Conservation (phyloP, 768 basidiomycete species). For the Boletellus ananas region DNA sequence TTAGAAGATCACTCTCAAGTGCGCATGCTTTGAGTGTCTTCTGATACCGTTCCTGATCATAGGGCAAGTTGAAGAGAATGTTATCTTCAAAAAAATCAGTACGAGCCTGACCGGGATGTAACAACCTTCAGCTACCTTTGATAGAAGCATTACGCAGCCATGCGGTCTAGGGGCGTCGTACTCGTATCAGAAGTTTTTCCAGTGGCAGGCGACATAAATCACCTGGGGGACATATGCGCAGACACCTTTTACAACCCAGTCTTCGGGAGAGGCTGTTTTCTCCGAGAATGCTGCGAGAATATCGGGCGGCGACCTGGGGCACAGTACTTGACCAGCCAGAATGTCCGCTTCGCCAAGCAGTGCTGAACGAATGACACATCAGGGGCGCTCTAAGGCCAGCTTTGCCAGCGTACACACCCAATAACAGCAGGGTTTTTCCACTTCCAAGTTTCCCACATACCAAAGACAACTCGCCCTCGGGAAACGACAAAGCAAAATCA, state of each 20-base stretch:
- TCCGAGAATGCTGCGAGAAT: slow-evolving; percentile 59
- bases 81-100: slow-evolving; percentile 42
- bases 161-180: slow-evolving; percentile 37
- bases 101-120: slow-evolving; percentile 36
- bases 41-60: slow-evolving; percentile 67
- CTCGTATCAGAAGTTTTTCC: slow-evolving; percentile 4
- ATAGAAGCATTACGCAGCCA: slow-evolving; percentile 72
- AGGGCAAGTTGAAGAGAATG: slow-evolving; percentile 79
- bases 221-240: slow-evolving; percentile 88
- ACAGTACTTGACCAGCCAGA: slow-evolving; percentile 73
- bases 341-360: slow-evolving; percentile 62
- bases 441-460: slow-evolving; percentile 88
- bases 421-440: slow-evolving; percentile 83
- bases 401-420: slow-evolving; percentile 37
- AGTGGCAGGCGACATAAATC: slow-evolving; percentile 7
- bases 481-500: slow-evolving; percentile 78
- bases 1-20: slow-evolving; percentile 68
- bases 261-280: slow-evolving; percentile 40
- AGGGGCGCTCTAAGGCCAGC: neutral
- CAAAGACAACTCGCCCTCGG: slow-evolving; percentile 71
- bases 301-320: slow-evolving; percentile 83
- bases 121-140: slow-evolving; percentile 17
- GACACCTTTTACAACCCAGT: slow-evolving; percentile 75
- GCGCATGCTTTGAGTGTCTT: slow-evolving; percentile 77
- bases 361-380: slow-evolving; percentile 36